phyloP scores from a whole-genome alignment of 495 filamentous ascomycete species.

The Talaromyces proteolyticus region DNA sequence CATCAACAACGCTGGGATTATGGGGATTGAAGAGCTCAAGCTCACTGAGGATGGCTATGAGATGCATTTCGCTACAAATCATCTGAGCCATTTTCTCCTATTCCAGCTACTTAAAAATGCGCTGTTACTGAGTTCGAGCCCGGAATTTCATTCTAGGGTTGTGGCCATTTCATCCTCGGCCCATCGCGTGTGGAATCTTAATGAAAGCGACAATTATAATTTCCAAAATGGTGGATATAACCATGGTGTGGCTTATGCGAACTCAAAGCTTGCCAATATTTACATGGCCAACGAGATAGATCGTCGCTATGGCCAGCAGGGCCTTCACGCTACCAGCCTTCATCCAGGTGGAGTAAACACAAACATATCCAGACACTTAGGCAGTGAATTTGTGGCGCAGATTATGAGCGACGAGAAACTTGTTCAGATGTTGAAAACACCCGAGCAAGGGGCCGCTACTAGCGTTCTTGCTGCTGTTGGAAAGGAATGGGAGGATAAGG shows the following conservation, averaged over 20 bases:
- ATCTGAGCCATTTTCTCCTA: constrained; percentile 39
- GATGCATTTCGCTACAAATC: constrained; percentile 33
- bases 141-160: constrained; percentile 30
- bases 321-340: constrained; percentile 32
- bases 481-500: constrained; percentile 27
- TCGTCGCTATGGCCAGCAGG: constrained; percentile 29
- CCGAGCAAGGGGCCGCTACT: constrained; percentile 34
- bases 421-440: constrained; percentile 23
- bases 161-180: constrained; percentile 25
- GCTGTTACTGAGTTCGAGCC: constrained; percentile 23
- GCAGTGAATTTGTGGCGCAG: constrained; percentile 9
- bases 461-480: constrained; percentile 35
- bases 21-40: constrained; percentile 27
- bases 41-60: constrained; percentile 33
- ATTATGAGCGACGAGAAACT: constrained; percentile 12
- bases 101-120: constrained; percentile 32
- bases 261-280: constrained; percentile 31
- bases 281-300: constrained; percentile 42
- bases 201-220: constrained; percentile 12
- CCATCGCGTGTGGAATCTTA: constrained; percentile 16
- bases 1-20: constrained; percentile 36
- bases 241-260: constrained; percentile 24
- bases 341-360: constrained; percentile 34
- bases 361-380: constrained; percentile 11
- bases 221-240: constrained; percentile 25